These are phyloP conservation scores for Aspergillus transmontanensis DNA, from an alignment of 2,329 filamentous ascomycete species.

Conservation along the genomic window DNA sequence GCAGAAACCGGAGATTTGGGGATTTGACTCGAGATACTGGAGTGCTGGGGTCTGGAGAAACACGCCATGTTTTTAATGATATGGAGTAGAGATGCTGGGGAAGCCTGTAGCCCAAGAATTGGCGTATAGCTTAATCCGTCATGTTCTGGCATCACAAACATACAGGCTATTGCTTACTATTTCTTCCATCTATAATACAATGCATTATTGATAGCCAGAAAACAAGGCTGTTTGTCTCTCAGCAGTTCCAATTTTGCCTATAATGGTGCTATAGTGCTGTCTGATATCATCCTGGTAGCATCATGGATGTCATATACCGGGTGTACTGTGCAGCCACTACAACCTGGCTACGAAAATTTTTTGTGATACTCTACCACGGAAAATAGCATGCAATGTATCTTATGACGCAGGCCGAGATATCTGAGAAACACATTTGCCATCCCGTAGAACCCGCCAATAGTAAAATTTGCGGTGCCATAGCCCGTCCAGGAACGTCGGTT, in stretches of 20 bases:
- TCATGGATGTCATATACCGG: not conserved
- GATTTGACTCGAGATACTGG: not conserved
- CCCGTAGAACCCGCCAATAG: not conserved
- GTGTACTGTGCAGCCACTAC: not conserved
- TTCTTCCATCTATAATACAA: not conserved
- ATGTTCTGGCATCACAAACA: not conserved
- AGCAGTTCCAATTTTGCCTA: not conserved
- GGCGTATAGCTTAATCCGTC: not conserved
- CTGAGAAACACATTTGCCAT: not conserved
- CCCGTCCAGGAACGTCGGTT: not conserved
- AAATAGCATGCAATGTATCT: not conserved
- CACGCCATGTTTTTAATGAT: not conserved
- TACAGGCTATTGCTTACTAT: not conserved
- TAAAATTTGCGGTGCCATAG: not conserved
- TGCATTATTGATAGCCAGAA: not conserved
- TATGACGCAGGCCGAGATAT: not conserved
- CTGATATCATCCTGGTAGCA: not conserved
- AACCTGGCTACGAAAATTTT: not conserved
- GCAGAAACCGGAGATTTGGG: not conserved
- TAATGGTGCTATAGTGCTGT: not conserved
- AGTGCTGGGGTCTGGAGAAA: conserved; percentile 3
- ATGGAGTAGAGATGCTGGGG: conserved; percentile 4
- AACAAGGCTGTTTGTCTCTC: not conserved
- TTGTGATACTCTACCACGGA: not conserved
- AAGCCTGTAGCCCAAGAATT: not conserved